Base-by-base conservation (phyloP, 2,329 filamentous ascomycete genomes). In the Colletotrichum melonis region DNA sequence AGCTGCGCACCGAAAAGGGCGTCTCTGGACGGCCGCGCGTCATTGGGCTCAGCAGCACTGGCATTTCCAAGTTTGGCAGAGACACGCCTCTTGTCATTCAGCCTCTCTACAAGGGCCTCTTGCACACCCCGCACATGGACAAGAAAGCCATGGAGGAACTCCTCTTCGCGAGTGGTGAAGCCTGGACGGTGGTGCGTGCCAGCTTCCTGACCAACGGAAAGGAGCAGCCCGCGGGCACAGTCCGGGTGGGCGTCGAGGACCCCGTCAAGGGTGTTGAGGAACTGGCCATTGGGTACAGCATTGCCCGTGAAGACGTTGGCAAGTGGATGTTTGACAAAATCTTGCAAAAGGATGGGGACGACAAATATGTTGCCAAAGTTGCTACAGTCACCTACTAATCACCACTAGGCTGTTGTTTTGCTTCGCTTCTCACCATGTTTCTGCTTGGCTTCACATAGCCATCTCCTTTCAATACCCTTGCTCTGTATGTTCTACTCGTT, bases 71-170 rank as follows among this genome's bases (percentile, higher is more conserved):
- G 11, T 63, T 76, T 42, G 82, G 78, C 7, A 76, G 84, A 1
- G 86, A 88, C 72, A 77, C 86, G 22, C 86, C 86, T 0, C 65
- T 83, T 6, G 67, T 79, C 1, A 78, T 86, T 74, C 58, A 81
- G 7, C 84, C 85, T 19, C 54, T 88, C 60, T 88, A 88, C 75
- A 78, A 82, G 42, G 76, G 78, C 60, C 55, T 84, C 69, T 76
- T 87, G 26, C 76, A 76, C 52, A 77, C 77, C 11, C 81, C 86
- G 24, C 85, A 86, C 75, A 75, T 67, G 57, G 86, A 88, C 74
- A 88, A 88, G 81, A 79, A 77, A 66, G 80, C 76, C 24, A 86
- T 87, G 85, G 86, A 88, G 78, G 76, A 79, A 6, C 22, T 78
- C 5, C 69, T 85, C n/a, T 62, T 79, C 7, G 75, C 56, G 5